Base-by-base conservation (phyloP, 306 rosid species). In the Herpetospermum pedunculosum region DNA sequence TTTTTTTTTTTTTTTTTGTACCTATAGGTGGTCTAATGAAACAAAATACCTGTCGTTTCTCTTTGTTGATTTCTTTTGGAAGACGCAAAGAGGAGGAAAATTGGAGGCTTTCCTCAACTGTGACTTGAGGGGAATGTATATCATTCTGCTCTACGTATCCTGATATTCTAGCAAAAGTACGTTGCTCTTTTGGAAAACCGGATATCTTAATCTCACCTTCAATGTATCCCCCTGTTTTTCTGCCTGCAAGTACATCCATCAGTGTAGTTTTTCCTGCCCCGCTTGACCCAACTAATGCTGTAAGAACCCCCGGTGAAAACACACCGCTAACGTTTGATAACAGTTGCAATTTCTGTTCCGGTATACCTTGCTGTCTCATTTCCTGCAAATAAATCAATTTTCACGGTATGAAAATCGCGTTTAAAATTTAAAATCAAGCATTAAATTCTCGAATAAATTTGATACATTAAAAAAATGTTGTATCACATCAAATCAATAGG, bases 181-280 rank as follows among this genome's bases (percentile, higher is more conserved):
- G 80, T 77, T 92, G 96, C 81, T 77, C 92, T 83, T 92, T 90
- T 46, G 90, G 86, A 81, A 88, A 82, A 58, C 98, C 98, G 29
- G 98, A 90, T 84, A 92, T 88, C 72, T 64, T 87, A 74, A 92
- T 84, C 9, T 87, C 88, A 40, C 98, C 98, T 79, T 92, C 96
- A 15, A 90, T 87, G 80, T 88, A 87, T 19, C 98, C 98, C 50
- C 96, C 98, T 30, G 98, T 92, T 83, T 92, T 92, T 83, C 98
- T 88, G 48, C 98, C 98, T 23, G 98, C 96, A 41, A 92, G 89
- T 37, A 92, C 98, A 58, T 92, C 98, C 98, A 92, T 92, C 75
- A 92, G 68, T 49, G 98, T 92, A 78, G 98, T 92, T 87, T 92
- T 90, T 57, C 98, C 98, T 5, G 98, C 98, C 52, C 98, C 98